These are phyloP conservation scores for Metschnikowia matae DNA, from an alignment of 805 yeast genomes.

Conservation along the genomic window DNA sequence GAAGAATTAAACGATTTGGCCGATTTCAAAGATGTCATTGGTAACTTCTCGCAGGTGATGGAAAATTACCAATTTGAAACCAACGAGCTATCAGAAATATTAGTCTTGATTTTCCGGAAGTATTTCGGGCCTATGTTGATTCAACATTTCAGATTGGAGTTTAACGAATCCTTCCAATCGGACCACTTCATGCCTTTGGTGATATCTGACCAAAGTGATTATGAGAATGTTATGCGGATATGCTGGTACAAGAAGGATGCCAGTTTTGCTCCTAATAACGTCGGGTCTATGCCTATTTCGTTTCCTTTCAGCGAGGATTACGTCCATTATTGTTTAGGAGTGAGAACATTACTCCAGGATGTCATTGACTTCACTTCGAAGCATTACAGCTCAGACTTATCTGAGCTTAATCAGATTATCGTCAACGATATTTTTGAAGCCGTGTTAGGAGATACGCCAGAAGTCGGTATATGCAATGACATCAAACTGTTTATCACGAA, in stretches of 20 bases:
- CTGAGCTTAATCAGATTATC: constrained; percentile 54
- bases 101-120: constrained; percentile 53
- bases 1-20: constrained; percentile 42
- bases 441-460: constrained; percentile 49
- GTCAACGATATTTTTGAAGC: constrained; percentile 61
- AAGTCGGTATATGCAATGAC: constrained; percentile 55
- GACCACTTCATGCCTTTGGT: constrained; percentile 90
- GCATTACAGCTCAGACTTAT: constrained; percentile 60
- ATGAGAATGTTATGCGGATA: constrained; percentile 56
- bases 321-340: constrained; percentile 77
- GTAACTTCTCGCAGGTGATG: constrained; percentile 69
- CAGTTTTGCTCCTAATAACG: constrained; percentile 39
- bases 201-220: constrained; percentile 55
- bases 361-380: constrained; percentile 61
- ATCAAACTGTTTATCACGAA: constrained; percentile 56
- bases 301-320: constrained; percentile 85
- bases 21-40: constrained; percentile 58
- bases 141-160: constrained; percentile 55
- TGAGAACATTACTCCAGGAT: constrained; percentile 60
- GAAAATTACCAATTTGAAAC: constrained; percentile 66
- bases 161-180: constrained; percentile 57
- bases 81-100: constrained; percentile 55
- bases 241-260: constrained; percentile 66
- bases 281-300: constrained; percentile 54
- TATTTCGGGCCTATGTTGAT: constrained; percentile 56